Conservation (phyloP, 768 basidiomycete genomes). For the Rhodotorula kratochvilovae region DNA sequence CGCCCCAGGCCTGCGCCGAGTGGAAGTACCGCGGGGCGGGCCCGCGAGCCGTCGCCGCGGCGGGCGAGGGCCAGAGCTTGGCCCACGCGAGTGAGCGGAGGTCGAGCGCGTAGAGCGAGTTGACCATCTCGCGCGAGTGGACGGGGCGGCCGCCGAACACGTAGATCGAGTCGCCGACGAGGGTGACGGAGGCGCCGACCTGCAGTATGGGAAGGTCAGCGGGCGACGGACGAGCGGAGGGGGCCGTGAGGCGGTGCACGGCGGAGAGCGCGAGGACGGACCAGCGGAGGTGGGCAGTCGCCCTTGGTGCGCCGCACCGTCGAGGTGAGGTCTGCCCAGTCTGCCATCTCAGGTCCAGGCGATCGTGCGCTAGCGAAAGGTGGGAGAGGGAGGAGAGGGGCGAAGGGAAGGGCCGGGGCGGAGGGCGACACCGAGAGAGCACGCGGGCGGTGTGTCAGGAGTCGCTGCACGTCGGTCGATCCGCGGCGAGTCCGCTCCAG, state of each 20-base stretch:
- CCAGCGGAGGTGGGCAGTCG: constrained; percentile 17
- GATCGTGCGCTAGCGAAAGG: too few species aligned
- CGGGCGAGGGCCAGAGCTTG: constrained; percentile 50
- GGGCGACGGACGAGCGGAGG: too few species aligned
- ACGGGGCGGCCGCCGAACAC: constrained; percentile 37
- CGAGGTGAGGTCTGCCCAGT: constrained; percentile 11
- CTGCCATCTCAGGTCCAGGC: too few species aligned
- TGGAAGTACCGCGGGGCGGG: constrained; percentile 92
- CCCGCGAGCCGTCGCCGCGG: background rate
- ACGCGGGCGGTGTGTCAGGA: background rate
- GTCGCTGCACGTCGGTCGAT: too few species aligned
- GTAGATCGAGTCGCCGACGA: constrained; percentile 21
- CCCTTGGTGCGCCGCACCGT: constrained; percentile 3
- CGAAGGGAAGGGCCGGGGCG: background rate
- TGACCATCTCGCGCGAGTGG: constrained; percentile 66
- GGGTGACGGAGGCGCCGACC: constrained; percentile 79
- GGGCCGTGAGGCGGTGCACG: background rate
- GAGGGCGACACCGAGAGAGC: background rate
- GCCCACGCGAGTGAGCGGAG: constrained; percentile 74
- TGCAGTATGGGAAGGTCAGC: constrained; percentile 42
- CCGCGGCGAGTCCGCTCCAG: too few species aligned
- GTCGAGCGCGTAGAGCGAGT: constrained; percentile 86
- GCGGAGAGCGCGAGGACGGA: background rate
- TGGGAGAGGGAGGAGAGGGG: background rate
- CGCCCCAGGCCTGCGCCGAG: constrained; percentile 59